These are phyloP conservation scores for Candida fluviatilis DNA, from an alignment of 805 yeast species.

Conservation along the genomic window DNA sequence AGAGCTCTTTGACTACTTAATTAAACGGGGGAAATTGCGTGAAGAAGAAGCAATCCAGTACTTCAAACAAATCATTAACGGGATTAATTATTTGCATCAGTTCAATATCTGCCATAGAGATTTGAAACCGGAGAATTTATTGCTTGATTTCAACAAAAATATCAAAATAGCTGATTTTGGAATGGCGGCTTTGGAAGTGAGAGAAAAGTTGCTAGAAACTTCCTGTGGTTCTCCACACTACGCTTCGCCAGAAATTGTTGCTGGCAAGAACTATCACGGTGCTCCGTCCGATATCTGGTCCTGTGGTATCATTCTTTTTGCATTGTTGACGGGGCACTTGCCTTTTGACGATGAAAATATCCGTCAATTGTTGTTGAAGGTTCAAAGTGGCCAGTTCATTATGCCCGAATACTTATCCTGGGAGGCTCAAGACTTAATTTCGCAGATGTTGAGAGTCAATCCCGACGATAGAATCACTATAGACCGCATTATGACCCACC, in stretches of 20 bases:
- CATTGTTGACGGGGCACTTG: constrained; percentile 87
- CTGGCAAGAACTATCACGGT: constrained; percentile 93
- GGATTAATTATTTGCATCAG: constrained; percentile 80
- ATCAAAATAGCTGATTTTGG: constrained; percentile 98
- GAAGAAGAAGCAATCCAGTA: constrained; percentile 88
- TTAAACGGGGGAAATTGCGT: constrained; percentile 81
- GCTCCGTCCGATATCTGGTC: constrained; percentile 98
- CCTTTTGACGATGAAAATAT: constrained; percentile 98
- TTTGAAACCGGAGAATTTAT: constrained; percentile 74
- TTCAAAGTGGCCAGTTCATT: constrained; percentile 80
- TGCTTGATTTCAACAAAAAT: constrained; percentile 77
- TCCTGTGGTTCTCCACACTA: constrained; percentile 98
- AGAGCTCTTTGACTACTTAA: constrained; percentile 87
- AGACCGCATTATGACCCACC: constrained; percentile 73
- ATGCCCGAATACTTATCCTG: constrained; percentile 76
- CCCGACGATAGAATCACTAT: constrained; percentile 80
- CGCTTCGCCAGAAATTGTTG: constrained; percentile 96
- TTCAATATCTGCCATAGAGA: constrained; percentile 88
- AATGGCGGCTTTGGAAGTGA: constrained; percentile 94
- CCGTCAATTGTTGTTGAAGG: constrained; percentile 79
- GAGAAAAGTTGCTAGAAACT: constrained; percentile 80
- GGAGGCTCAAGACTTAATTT: constrained; percentile 85
- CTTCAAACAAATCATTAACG: constrained; percentile 80
- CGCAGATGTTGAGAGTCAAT: constrained; percentile 75
- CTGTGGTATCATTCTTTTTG: constrained; percentile 93